Conservation (phyloP, 495 filamentous ascomycete genomes). For the Neohortaea acidophila region DNA sequence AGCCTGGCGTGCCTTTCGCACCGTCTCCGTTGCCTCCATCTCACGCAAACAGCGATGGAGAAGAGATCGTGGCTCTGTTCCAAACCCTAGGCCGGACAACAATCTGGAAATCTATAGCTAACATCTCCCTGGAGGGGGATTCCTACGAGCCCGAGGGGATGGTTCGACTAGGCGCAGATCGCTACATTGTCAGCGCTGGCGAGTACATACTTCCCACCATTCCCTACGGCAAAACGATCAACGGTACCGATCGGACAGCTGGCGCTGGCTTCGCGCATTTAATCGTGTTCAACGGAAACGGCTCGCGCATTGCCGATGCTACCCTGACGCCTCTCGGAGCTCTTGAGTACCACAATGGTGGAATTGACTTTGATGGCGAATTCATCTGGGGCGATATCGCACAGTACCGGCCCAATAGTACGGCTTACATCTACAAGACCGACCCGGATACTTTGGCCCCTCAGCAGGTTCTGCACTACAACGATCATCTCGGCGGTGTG, state of each 20-base stretch:
- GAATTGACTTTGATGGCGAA: conserved; percentile 4
- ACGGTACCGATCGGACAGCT: conserved; percentile 5
- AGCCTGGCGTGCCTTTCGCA: conserved; percentile 2
- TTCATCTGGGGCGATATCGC: conserved; percentile 8
- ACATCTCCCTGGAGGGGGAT: conserved; percentile 4
- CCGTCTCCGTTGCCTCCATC: conserved; percentile 2
- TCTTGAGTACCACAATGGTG: conserved; percentile 9
- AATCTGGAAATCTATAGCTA: conserved; percentile 6
- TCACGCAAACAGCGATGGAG: conserved; percentile 7
- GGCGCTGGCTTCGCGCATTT: conserved; percentile 8
- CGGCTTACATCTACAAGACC: conserved; percentile 2
- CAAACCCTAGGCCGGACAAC: conserved; percentile 7
- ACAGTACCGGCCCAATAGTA: conserved; percentile 5
- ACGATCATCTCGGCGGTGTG: conserved; percentile 5
- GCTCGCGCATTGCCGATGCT: conserved; percentile 5
- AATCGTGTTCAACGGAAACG: conserved; percentile 6
- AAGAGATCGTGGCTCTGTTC: conserved; percentile 5
- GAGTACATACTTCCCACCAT: conserved; percentile 5
- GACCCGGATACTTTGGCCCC: not conserved
- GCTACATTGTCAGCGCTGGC: conserved; percentile 7
- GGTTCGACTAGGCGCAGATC: conserved; percentile 3
- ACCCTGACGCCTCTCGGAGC: conserved; percentile 2
- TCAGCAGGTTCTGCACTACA: not conserved
- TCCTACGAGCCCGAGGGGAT: conserved; percentile 7
- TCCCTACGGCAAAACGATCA: conserved; percentile 5